These are phyloP conservation scores for Trichoderma cornu-damae DNA, from an alignment of 2,329 filamentous ascomycete genomes.

Conservation along the genomic window DNA sequence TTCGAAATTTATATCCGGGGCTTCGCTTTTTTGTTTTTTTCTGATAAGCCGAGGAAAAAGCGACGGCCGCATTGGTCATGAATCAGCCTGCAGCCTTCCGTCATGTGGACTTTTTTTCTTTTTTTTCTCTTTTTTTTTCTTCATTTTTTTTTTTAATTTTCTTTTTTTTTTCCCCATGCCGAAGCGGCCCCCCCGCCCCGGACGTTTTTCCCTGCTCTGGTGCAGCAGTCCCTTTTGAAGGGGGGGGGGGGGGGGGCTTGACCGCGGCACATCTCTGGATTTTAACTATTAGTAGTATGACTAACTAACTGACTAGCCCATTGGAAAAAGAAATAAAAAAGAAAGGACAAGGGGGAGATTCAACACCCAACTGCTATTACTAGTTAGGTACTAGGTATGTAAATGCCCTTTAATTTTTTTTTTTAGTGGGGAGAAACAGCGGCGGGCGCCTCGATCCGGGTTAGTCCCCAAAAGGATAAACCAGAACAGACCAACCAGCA, in stretches of 20 bases:
- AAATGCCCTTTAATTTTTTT: too few species aligned
- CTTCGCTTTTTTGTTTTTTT: neutral
- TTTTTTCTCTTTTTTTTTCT: too few species aligned
- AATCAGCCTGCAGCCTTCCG: neutral
- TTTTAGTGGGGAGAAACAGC: slow-evolving; percentile 10
- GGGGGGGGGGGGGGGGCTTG: too few species aligned
- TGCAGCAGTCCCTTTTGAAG: neutral
- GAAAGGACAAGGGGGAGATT: neutral
- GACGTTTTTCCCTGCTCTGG: slow-evolving; percentile 13
- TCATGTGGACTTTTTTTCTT: neutral
- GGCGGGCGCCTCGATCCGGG: slow-evolving; percentile 16
- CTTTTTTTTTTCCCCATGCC: neutral
- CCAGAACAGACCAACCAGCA: slow-evolving; percentile 13
- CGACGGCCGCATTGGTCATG: neutral
- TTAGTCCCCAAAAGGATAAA: neutral
- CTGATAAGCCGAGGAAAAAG: slow-evolving; percentile 7
- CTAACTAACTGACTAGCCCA: neutral
- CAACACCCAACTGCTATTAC: neutral
- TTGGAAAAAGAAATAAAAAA: too few species aligned
- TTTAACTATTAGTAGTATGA: too few species aligned
- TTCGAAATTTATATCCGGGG: neutral
- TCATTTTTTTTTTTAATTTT: too few species aligned
- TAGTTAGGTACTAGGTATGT: too few species aligned
- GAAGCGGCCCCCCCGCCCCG: slow-evolving; percentile 15
- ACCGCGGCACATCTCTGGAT: slow-evolving; percentile 7